Percentiles rank a stretch among this genome's conserved stretches.
Evolutionary conservation across 1,284 basidiomycete genomes (phyloP).

Genomic region (Bondarzewia mesenterica): DNA sequence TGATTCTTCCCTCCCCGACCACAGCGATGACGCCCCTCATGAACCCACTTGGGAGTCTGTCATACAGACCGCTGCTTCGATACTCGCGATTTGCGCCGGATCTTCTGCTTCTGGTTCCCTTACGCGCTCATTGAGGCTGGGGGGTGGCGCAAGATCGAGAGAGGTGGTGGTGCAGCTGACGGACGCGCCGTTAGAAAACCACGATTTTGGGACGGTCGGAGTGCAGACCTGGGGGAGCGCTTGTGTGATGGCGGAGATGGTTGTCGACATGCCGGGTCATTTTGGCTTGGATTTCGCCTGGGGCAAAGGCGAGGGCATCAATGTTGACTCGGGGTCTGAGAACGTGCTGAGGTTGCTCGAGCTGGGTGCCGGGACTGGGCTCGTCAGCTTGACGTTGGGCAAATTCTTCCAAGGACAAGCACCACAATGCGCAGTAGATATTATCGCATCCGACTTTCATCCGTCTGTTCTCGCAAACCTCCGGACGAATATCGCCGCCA

Average conservation of each 20-base stretch:
- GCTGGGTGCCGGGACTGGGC: conserved; percentile 82
- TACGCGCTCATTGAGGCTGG: conserved; percentile 35
- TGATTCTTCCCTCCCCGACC: background rate
- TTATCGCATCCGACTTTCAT: conserved; percentile 79
- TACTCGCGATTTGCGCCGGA: conserved; percentile 31
- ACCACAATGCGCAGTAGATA: conserved; percentile 6
- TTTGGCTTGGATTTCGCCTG: conserved; percentile 37
- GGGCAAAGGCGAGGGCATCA: background rate
- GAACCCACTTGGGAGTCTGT: conserved; percentile 28
- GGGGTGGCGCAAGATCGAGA: conserved; percentile 7
- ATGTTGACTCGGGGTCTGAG: background rate
- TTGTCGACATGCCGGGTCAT: conserved; percentile 47
- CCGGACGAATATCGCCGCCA: conserved; percentile 52
- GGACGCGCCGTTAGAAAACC: conserved; percentile 68
- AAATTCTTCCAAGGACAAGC: conserved; percentile 33
- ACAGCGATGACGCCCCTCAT: conserved; percentile 11
- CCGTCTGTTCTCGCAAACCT: conserved; percentile 72
- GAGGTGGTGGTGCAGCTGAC: conserved; percentile 42
- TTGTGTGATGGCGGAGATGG: conserved; percentile 74
- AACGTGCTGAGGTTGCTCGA: conserved; percentile 56
- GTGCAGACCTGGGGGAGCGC: conserved; percentile 90
- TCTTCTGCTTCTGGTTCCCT: conserved; percentile 31
- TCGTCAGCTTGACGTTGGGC: conserved; percentile 65
- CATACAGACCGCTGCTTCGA: conserved; percentile 44
- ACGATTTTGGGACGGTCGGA: conserved; percentile 73